These are phyloP conservation scores for Metschnikowia continentalis DNA, from an alignment of 805 yeast genomes.

Conservation along the genomic window DNA sequence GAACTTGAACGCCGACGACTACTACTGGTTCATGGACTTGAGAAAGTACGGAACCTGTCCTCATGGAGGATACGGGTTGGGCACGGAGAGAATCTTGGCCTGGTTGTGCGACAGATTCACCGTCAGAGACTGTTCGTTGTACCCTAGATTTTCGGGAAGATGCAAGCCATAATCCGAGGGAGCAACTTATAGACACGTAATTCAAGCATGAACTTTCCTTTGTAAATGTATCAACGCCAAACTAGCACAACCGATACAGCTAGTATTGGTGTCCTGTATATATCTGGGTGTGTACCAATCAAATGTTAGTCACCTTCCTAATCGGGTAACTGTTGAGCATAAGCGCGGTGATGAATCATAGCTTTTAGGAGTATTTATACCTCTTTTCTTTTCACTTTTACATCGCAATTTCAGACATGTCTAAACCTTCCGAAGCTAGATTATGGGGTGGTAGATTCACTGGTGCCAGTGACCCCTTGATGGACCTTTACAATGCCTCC, in stretches of 20 bases:
- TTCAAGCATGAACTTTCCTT: neutral
- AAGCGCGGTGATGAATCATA: conserved; percentile 24
- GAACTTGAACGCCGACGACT: conserved; percentile 72
- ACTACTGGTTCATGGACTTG: conserved; percentile 96
- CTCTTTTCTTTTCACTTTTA: neutral
- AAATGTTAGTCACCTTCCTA: conserved; percentile 7
- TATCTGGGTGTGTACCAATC: neutral
- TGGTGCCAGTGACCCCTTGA: conserved; percentile 93
- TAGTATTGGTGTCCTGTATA: neutral
- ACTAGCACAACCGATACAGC: too few relatives aligned
- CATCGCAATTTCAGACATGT: conserved; percentile 6
- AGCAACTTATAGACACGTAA: neutral
- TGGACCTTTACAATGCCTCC: conserved; percentile 96
- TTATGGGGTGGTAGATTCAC: conserved; percentile 99
- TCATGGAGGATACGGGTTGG: conserved; percentile 98
- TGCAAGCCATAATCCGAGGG: conserved; percentile 74
- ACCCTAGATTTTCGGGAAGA: conserved; percentile 97
- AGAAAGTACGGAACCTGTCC: conserved; percentile 97
- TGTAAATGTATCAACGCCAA: too few relatives aligned
- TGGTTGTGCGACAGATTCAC: conserved; percentile 98
- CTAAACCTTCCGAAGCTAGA: conserved; percentile 59
- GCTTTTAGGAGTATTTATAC: neutral
- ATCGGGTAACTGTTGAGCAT: conserved; percentile 10
- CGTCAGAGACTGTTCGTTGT: conserved; percentile 95
- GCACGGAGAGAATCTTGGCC: conserved; percentile 96